A percentile compares a stretch with the other conserved stretches of the same genome.
Conservation (phyloP, 2,329 filamentous ascomycete species). For the Ophiostoma himal-ulmi region DNA sequence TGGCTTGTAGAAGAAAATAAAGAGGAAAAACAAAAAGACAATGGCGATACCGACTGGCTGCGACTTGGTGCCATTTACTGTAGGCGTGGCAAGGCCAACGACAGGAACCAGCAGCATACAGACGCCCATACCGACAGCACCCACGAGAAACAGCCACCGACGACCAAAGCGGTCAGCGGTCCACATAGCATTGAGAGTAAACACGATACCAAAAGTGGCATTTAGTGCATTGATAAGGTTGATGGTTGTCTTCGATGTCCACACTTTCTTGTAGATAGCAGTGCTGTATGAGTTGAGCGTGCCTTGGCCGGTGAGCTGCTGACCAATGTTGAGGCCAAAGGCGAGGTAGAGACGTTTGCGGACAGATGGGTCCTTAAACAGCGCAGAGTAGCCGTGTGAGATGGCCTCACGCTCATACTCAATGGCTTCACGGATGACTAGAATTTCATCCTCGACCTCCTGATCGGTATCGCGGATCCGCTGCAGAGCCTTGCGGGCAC, state of each 20-base stretch:
- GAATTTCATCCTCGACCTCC: slow-evolving; percentile 61
- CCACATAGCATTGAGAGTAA: slow-evolving; percentile 68
- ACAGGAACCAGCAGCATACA: slow-evolving; percentile 63
- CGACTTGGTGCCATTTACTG: slow-evolving; percentile 45
- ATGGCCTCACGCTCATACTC: slow-evolving; percentile 68
- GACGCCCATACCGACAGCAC: slow-evolving; percentile 60
- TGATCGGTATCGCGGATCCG: slow-evolving; percentile 58
- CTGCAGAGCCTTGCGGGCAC: slow-evolving; percentile 53
- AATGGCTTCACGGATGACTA: slow-evolving; percentile 60
- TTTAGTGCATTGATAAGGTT: slow-evolving; percentile 70
- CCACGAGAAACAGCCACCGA: slow-evolving; percentile 63
- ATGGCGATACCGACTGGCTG: slow-evolving; percentile 57
- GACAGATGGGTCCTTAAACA: slow-evolving; percentile 65
- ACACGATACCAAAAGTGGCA: slow-evolving; percentile 65
- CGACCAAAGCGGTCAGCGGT: slow-evolving; percentile 66
- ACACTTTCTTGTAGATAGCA: slow-evolving; percentile 68
- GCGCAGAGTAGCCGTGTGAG: slow-evolving; percentile 54
- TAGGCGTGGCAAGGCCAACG: slow-evolving; percentile 44
- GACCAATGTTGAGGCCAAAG: slow-evolving; percentile 62
- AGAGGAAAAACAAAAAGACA: slow-evolving; percentile 58
- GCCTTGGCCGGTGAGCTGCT: slow-evolving; percentile 67
- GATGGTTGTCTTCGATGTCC: slow-evolving; percentile 52
- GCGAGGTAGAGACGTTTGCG: slow-evolving; percentile 61
- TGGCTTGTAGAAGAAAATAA: slow-evolving; percentile 60
- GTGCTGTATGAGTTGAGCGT: slow-evolving; percentile 68